These are phyloP conservation scores for Triticum aestivum DNA, from an alignment of 176 grass and related monocot species.

Conservation along the genomic window DNA sequence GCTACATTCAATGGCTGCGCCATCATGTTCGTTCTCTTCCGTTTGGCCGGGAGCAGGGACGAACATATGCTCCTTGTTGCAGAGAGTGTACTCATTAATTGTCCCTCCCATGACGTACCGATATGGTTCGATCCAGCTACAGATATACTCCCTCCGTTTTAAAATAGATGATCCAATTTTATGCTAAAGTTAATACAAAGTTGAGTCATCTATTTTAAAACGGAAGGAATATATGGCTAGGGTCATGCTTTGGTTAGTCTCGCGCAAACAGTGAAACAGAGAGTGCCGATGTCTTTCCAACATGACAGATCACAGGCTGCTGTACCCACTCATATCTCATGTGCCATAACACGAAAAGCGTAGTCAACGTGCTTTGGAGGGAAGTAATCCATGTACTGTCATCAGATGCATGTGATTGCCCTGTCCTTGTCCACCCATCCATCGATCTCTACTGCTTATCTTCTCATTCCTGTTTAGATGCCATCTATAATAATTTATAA, in stretches of 20 bases:
- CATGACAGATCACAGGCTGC: neutral
- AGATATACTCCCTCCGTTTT: neutral
- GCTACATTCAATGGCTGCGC: neutral
- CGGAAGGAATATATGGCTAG: neutral
- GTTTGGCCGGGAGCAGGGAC: neutral
- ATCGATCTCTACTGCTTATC: neutral
- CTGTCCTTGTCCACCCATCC: neutral
- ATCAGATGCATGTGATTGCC: conserved; percentile 41
- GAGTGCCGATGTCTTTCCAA: conserved; percentile 10
- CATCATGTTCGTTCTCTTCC: neutral
- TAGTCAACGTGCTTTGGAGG: conserved; percentile 23
- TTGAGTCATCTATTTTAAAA: too few relatives aligned
- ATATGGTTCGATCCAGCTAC: neutral
- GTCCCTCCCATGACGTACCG: conserved; percentile 1
- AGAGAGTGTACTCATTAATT: neutral
- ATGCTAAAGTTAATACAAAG: too few relatives aligned
- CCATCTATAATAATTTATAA: neutral
- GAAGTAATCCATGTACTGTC: neutral
- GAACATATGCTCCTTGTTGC: conserved; percentile 14
- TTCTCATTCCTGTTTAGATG: neutral
- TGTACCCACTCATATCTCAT: conserved; percentile 6
- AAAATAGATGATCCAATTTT: too few relatives aligned
- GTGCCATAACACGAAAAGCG: neutral
- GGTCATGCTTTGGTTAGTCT: neutral
- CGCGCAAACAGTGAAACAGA: neutral